Percentiles rank a stretch among this genome's conserved stretches.
These are phyloP conservation scores for Gynostemma pentaphyllum DNA, from an alignment of 306 rosid genomes.

Conservation along the genomic window DNA sequence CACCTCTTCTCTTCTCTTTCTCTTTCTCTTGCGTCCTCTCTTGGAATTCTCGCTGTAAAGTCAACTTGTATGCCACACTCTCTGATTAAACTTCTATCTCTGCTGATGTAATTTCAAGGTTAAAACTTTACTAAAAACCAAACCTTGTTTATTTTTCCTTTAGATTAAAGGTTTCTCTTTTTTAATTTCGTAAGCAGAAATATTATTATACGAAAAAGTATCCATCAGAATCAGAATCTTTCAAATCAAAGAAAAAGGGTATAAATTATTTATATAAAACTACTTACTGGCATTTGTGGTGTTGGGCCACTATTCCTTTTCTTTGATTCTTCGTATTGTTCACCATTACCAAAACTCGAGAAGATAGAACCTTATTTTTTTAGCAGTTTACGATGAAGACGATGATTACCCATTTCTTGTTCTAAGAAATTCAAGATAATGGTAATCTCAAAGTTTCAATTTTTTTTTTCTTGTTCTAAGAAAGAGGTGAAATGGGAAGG, in stretches of 20 bases:
- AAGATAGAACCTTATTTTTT: background rate
- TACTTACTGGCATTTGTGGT: background rate
- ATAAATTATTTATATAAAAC: background rate
- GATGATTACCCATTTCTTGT: background rate
- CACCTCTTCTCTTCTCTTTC: too few species aligned
- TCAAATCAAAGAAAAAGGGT: background rate
- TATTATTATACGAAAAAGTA: background rate
- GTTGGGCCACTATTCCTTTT: background rate
- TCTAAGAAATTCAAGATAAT: too few species aligned
- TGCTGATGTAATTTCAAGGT: conserved; percentile 3
- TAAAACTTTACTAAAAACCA: background rate
- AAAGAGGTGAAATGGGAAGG: background rate
- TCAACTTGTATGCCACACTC: conserved; percentile 27
- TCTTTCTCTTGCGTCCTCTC: conserved; percentile 7
- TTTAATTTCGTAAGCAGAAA: conserved; percentile 1
- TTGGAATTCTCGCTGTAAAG: conserved; percentile 29
- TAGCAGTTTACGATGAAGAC: background rate
- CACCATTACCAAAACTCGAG: conserved; percentile 1
- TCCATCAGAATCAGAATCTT: conserved; percentile 29
- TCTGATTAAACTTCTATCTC: background rate
- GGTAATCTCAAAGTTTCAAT: background rate
- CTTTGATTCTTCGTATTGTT: conserved; percentile 1
- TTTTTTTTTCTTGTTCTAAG: too few species aligned
- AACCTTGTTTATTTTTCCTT: background rate
- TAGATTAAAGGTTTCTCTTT: background rate